Conservation (phyloP, 805 yeast species). For the Priceomyces melissophilus region DNA sequence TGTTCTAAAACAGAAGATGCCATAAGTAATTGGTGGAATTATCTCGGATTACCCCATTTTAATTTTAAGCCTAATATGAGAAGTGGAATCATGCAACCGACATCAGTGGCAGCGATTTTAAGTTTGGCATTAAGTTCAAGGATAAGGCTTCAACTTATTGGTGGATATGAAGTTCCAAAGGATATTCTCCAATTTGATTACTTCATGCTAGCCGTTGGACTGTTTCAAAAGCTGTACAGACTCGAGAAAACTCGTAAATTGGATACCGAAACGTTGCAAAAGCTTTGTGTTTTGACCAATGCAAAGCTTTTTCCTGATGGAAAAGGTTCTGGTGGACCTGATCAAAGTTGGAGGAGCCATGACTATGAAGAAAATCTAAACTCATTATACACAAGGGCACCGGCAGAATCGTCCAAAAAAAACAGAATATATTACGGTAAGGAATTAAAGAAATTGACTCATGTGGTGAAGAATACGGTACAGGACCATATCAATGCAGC, state of each 20-base stretch:
- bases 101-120: constrained; percentile 73
- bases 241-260: constrained; percentile 50
- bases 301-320: constrained; percentile 25
- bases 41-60: constrained; percentile 55
- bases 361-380: constrained; percentile 1
- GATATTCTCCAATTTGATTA: constrained; percentile 80
- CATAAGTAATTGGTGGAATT: constrained; percentile 75
- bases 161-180: constrained; percentile 57
- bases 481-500: constrained; percentile 49
- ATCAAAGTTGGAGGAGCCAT: neutral
- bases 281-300: constrained; percentile 34
- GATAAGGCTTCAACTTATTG: constrained; percentile 46
- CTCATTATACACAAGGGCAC: neutral
- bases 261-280: constrained; percentile 52
- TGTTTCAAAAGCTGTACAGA: constrained; percentile 72
- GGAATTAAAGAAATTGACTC: constrained; percentile 50
- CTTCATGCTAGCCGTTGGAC: constrained; percentile 63
- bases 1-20: constrained; percentile 78
- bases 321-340: constrained; percentile 5
- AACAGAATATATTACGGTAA: constrained; percentile 35
- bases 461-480: constrained; percentile 69
- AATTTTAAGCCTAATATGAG: constrained; percentile 40
- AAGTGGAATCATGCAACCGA: constrained; percentile 57
- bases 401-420: constrained; percentile 15
- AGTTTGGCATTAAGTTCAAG: constrained; percentile 74